These are phyloP conservation scores for Trifolium repens DNA, from an alignment of 306 rosid genomes.

Conservation along the genomic window DNA sequence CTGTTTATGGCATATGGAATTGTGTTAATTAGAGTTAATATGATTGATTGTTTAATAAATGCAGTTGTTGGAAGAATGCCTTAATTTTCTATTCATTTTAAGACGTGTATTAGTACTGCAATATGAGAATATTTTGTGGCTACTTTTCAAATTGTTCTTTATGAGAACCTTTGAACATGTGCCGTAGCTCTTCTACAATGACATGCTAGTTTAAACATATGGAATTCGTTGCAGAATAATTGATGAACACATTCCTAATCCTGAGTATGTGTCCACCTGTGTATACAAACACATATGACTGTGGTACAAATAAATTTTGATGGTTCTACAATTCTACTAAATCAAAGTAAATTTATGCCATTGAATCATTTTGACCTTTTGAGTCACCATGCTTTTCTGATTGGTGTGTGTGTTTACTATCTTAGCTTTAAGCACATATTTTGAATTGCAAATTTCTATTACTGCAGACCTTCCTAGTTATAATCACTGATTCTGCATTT, in stretches of 20 bases:
- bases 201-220: neutral
- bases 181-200: neutral
- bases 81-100: no score
- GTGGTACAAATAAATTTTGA: neutral
- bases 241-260: neutral
- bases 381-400: neutral
- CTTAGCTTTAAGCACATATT: constrained; percentile 3
- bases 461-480: neutral
- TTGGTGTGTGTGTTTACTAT: neutral
- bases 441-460: neutral
- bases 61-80: neutral
- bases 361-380: neutral
- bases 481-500: neutral
- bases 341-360: neutral
- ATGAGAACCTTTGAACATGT: neutral
- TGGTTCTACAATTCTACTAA: neutral
- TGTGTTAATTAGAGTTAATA: neutral
- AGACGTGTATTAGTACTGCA: neutral
- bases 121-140: neutral
- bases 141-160: neutral
- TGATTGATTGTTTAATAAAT: neutral
- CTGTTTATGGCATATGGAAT: neutral
- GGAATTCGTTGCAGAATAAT: neutral
- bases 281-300: no score
- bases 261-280: neutral